Base-by-base conservation (phyloP, 2,329 filamentous ascomycete genomes). In the Epichloe hybrida region DNA sequence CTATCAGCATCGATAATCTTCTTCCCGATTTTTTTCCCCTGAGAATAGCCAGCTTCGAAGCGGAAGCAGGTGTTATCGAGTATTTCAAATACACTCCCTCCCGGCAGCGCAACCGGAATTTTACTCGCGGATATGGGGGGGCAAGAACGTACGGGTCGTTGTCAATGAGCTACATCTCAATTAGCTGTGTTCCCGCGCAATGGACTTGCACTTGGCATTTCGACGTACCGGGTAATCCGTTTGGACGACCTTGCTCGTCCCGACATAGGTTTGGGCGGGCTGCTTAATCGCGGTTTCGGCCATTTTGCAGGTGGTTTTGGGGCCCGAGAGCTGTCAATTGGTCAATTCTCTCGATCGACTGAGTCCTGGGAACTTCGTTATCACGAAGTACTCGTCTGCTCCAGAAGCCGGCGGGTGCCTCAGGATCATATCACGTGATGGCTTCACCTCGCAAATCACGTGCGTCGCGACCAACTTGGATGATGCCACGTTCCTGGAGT, bases 201-300 rank as follows among this genome's bases (percentile, higher is more conserved):
- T 61, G 55, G 56, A 53, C 50, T 39, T 45, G 34, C 56, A 57
- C 56, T 54, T 49, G 55, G 55, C 15, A 45, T 6, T 49, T 31
- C 52, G 50, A 74, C 87, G 64, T 74, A 97, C 93, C 53, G 91
- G 91, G 68, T 87, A 97, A 54, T 93, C 84, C 61, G 86, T 87
- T 66, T 83, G 76, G 61, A 89, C 72, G 65, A 81, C 77, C 80
- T 93, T 94, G 66, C 85, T 83, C 52, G 66, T 62, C 52, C 66
- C 67, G 52, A 65, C 61, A 55, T 61, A 69, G 49, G 67, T 63
- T 52, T 62, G 53, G 39, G 53, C 39, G 57, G 56, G 56, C 61
- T 67, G 65, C 59, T 68, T 69, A 54, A 62, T 67, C 61, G 61
- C 60, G 55, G 58, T 66, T 53, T 69, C 65, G 55, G 65, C 65